Base-by-base conservation (phyloP, 768 basidiomycete species). In the Tulasnella sp. region DNA sequence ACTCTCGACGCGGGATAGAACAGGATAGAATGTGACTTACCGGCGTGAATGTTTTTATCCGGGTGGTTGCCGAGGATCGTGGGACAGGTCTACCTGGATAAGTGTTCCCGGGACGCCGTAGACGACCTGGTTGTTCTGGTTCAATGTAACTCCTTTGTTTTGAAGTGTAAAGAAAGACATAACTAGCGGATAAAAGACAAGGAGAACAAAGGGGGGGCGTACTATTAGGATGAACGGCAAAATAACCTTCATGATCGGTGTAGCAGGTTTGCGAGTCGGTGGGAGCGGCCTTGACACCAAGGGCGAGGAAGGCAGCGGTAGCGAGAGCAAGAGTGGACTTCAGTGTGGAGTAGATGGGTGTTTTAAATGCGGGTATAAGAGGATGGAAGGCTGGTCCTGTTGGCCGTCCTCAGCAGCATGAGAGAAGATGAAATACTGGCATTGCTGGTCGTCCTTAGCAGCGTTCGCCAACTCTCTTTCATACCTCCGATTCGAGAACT, bases 271-370 rank as follows among this genome's bases (percentile, higher is more conserved):
- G n/a, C 28, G 64, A 69, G 34, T 22, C 64, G 64, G 64, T 12
- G 64, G 64, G 64, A 31, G 64, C 28, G 28, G 64, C 64, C 8
- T 34, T 9, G 34, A 34, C 64, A 31, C 64, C 64, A 12, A 69
- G 64, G 34, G 31, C 64, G 64, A 69, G 34, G 64, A 69, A 69
- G 34, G 64, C 64, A 31, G 58, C 58, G 18, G n/a, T 31, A 69
- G 64, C 14, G 64, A 69, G 64, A 69, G 64, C 64, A 69, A 34
- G 64, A 28, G 64, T 31, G 11, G 31, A 69, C 64, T 69, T 69
- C 64, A 69, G 34, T 69, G 1, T 69, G 34, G 64, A 54, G 64
- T 69, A 34, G 31, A 69, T 28, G n/a, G 12, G 64, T 3, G 1
- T 69, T 14, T 34, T 69, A 0, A 12, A 24, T 34, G 16, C 28